Evolutionary conservation across 768 basidiomycete species (phyloP).

Genomic region (Termitomyces sp.): DNA sequence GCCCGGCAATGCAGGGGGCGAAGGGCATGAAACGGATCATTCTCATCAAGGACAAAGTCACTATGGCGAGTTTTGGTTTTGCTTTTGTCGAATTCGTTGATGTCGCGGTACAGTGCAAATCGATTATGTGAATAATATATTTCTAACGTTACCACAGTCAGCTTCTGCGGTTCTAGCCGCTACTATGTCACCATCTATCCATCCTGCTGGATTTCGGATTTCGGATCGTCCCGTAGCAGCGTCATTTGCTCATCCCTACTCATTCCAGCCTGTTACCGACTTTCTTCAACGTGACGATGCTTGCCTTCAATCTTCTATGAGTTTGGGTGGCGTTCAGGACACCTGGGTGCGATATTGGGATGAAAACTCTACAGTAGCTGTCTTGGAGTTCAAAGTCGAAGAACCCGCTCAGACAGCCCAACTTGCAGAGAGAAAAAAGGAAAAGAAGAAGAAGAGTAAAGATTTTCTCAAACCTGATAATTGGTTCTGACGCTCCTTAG

Average conservation of each 20-base stretch:
- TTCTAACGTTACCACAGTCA: slow-evolving; percentile 43
- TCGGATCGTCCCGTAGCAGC: slow-evolving; percentile 85
- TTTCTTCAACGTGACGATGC: slow-evolving; percentile 73
- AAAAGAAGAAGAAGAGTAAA: slow-evolving; percentile 58
- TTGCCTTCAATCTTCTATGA: slow-evolving; percentile 60
- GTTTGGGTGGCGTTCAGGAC: slow-evolving; percentile 67
- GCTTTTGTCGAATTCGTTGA: slow-evolving; percentile 92
- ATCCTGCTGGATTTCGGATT: slow-evolving; percentile 93
- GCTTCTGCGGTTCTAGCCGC: slow-evolving; percentile 78
- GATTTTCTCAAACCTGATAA: background rate
- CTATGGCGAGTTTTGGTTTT: slow-evolving; percentile 88
- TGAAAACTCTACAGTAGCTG: slow-evolving; percentile 69
- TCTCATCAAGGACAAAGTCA: slow-evolving; percentile 84
- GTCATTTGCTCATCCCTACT: slow-evolving; percentile 89
- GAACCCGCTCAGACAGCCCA: slow-evolving; percentile 37
- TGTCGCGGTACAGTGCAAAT: slow-evolving; percentile 50
- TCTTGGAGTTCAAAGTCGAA: slow-evolving; percentile 77
- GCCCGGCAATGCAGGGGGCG: slow-evolving; percentile 70
- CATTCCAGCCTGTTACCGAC: slow-evolving; percentile 80
- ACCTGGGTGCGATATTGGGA: slow-evolving; percentile 91
- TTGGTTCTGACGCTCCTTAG: background rate
- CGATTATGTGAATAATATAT: background rate
- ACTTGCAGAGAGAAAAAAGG: slow-evolving; percentile 39
- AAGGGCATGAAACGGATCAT: slow-evolving; percentile 86
- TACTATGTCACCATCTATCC: slow-evolving; percentile 81